Percentiles rank a stretch among this genome's conserved stretches.
phyloP scores from a whole-genome alignment of 129 eudicot species.

The Escallonia herrerae region DNA sequence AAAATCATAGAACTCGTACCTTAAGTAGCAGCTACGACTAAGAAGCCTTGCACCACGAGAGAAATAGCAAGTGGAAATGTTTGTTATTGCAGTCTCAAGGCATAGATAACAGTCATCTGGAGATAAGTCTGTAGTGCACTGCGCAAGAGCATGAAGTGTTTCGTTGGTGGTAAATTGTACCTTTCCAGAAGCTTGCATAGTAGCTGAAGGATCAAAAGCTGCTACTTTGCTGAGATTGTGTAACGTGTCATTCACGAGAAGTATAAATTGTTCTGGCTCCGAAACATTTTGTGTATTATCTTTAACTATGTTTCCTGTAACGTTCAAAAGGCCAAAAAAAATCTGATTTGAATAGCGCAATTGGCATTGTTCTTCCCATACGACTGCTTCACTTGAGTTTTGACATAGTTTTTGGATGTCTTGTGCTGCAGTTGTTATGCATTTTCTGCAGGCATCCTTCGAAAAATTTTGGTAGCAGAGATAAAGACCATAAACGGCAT shows the following conservation, averaged over 20 bases:
- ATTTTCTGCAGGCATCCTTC: not conserved
- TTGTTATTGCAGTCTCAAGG: slow-evolving; percentile 8
- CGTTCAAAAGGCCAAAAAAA: slow-evolving; percentile 4
- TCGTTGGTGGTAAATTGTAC: not conserved
- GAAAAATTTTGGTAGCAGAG: slow-evolving; percentile 10
- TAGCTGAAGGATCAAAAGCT: slow-evolving; percentile 2
- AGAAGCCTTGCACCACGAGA: slow-evolving; percentile 12
- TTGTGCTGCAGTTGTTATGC: not conserved
- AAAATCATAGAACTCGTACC: slow-evolving; percentile 8
- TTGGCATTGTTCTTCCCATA: slow-evolving; percentile 5
- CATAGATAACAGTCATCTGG: slow-evolving; percentile 5
- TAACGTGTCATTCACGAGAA: slow-evolving; percentile 3
- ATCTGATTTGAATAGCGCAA: slow-evolving; percentile 6
- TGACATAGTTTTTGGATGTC: slow-evolving; percentile 3
- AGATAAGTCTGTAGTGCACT: slow-evolving; percentile 26
- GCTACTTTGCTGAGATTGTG: slow-evolving; percentile 5
- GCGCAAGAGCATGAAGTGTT: slow-evolving; percentile 9
- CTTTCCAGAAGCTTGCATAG: not conserved
- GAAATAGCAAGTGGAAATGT: not conserved
- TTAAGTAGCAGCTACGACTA: slow-evolving; percentile 18
- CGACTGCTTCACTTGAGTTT: not conserved
- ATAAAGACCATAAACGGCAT: slow-evolving; percentile 15
- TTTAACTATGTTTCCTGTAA: not conserved
- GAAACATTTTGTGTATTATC: not conserved
- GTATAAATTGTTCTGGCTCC: not conserved